Evolutionary conservation across 208 protist genomes (phyloP), one percentile per base, ranked within the genome.

Genomic region (Wallacemonas rigidus): DNA sequence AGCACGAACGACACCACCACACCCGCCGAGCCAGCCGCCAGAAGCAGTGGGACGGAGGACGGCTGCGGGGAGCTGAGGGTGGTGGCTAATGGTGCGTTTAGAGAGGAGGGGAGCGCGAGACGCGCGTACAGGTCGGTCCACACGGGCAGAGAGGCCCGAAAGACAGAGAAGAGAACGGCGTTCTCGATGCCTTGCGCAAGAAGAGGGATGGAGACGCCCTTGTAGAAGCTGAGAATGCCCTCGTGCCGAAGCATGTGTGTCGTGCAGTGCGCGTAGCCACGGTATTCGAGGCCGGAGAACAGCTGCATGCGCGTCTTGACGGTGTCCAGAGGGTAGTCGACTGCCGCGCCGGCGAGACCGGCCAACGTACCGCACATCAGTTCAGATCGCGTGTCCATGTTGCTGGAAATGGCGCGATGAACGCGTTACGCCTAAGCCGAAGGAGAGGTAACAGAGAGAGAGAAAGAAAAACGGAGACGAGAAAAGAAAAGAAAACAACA

Each of bases 271-370:
- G 39, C 40, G 70, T 89, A 92, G 40, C 74, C 62, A 3, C 41
- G 58, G 67, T 83, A 85, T n/a, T 55, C 2, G 9, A 14, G 41
- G 40, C 41, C 41, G 11, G 47, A 71, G 61, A 77, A 55, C 14
- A 80, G 79, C 63, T 96, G 89, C 75, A 95, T 81, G 38, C 83
- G 87, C 38, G 89, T 91, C 72, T 96, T 96, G 3, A 95, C 14
- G 14, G 89, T 94, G 73, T 96, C 92, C n/a, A 96, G 75, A 14
- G 89, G 92, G 75, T 93, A 96, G 69, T 96, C 91, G 2, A 91
- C 48, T 14, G 92, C 58, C 6, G 91, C 88, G 2, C 78, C 82
- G 12, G 77, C 79, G 63, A 87, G 80, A 11, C 91, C 89, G 17
- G 87, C 87, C 6, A 90, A 43, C 1, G 87, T 94, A 4, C 91